phyloP scores from a whole-genome alignment of 176 grass and related monocot genomes.

The Zizania latifolia region DNA sequence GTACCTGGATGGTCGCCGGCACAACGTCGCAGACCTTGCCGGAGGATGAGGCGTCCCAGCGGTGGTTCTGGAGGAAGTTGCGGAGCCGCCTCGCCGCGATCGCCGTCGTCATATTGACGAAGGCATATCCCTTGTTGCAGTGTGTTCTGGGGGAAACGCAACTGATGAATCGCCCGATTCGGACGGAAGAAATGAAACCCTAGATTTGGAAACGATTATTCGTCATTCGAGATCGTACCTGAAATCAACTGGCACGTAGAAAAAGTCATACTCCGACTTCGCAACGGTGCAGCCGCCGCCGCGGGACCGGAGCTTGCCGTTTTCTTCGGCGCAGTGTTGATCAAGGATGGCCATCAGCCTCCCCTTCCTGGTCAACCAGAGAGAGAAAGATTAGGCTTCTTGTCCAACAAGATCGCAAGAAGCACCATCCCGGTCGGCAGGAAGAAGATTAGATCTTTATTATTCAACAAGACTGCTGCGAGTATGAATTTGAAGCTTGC shows the following conservation, averaged over 20 bases:
- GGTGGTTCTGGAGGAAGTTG: slow-evolving; percentile 10
- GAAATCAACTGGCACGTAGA: slow-evolving; percentile 62
- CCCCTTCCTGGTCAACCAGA: slow-evolving; percentile 7
- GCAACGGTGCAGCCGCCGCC: background rate
- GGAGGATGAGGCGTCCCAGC: slow-evolving; percentile 21
- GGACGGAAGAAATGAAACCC: background rate
- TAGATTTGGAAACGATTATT: too few species aligned
- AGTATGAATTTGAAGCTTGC: too few species aligned
- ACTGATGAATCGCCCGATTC: too few species aligned
- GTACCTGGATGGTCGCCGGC: slow-evolving; percentile 45
- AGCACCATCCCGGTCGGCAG: too few species aligned
- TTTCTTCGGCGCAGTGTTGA: slow-evolving; percentile 41
- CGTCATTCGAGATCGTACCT: too few species aligned
- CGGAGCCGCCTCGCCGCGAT: slow-evolving; percentile 31
- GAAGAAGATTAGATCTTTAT: background rate
- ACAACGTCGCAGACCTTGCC: slow-evolving; percentile 51
- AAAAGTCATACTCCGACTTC: slow-evolving; percentile 37
- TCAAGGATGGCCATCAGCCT: slow-evolving; percentile 37
- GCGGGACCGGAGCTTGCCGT: too few species aligned
- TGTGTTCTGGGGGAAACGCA: background rate
- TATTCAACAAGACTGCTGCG: too few species aligned
- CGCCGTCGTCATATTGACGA: slow-evolving; percentile 59
- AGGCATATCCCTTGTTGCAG: slow-evolving; percentile 62
- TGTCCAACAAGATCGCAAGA: background rate
- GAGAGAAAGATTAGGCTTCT: background rate